Conservation (phyloP, 129 eudicot species). For the Tagetes patula region DNA sequence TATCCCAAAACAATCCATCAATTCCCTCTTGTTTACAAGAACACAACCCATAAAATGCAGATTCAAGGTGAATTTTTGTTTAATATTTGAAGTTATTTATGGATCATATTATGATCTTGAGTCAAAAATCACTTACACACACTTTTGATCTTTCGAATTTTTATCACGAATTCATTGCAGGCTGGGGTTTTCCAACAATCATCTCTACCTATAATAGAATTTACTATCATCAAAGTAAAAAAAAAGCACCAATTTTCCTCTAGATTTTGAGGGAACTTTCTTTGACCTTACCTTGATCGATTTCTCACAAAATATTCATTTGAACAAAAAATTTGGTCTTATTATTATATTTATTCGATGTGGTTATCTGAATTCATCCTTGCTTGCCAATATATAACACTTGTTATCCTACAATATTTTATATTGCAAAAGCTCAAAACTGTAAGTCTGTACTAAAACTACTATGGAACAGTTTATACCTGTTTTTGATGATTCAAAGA, state of each 20-base stretch:
- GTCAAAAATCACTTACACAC: too few species aligned
- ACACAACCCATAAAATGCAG: too few species aligned
- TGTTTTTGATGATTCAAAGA: constrained; percentile 82
- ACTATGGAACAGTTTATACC: constrained; percentile 39
- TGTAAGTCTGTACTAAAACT: too few species aligned
- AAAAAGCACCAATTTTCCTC: neutral
- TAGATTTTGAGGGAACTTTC: neutral
- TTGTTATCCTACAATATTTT: constrained; percentile 13
- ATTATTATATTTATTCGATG: too few species aligned
- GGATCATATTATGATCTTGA: too few species aligned
- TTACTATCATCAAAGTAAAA: neutral
- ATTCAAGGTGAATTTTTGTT: too few species aligned
- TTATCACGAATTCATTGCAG: constrained; percentile 71
- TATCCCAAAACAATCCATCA: too few species aligned
- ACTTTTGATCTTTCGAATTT: too few species aligned
- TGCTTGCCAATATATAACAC: neutral
- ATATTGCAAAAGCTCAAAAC: constrained; percentile 7
- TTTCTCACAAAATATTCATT: neutral
- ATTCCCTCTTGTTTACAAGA: too few species aligned
- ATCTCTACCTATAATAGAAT: constrained; percentile 55
- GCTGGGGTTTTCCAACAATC: constrained; percentile 71
- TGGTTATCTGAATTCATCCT: neutral
- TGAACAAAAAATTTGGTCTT: too few species aligned
- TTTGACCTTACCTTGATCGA: neutral
- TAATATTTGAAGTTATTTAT: too few species aligned